These are phyloP conservation scores for Penicillium brasilianum DNA, from an alignment of 2,329 filamentous ascomycete genomes.

Conservation along the genomic window DNA sequence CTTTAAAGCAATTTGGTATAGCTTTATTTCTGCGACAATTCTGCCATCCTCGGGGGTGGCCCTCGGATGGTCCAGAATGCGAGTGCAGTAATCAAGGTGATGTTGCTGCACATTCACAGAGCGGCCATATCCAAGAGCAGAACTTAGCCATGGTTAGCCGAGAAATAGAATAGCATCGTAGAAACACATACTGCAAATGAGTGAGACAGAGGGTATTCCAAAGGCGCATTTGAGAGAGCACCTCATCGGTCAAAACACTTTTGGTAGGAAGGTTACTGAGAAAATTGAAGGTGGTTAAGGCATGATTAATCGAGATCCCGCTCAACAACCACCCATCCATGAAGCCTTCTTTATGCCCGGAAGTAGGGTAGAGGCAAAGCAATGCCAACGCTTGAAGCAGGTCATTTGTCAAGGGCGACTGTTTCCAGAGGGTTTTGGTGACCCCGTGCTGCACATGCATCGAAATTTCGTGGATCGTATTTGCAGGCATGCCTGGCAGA, in stretches of 20 bases:
- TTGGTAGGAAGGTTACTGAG: constrained; percentile 27
- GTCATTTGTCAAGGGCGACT: constrained; percentile 37
- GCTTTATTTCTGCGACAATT: constrained; percentile 40
- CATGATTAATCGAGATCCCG: constrained; percentile 44
- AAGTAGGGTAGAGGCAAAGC: constrained; percentile 40
- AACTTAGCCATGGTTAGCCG: constrained; percentile 27
- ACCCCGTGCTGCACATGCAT: constrained; percentile 40
- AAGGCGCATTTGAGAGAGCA: constrained; percentile 37
- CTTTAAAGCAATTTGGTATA: constrained; percentile 37
- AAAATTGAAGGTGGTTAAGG: constrained; percentile 30
- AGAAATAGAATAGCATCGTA: neutral
- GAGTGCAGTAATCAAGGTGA: constrained; percentile 39
- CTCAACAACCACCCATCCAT: constrained; percentile 46
- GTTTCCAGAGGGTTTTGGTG: constrained; percentile 37
- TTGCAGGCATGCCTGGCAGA: constrained; percentile 37
- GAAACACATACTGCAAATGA: constrained; percentile 38
- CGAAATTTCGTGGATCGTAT: constrained; percentile 36
- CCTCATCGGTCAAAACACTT: constrained; percentile 35
- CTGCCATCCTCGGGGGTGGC: constrained; percentile 38
- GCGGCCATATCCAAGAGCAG: constrained; percentile 39
- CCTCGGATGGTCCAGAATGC: constrained; percentile 37
- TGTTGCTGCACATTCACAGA: constrained; percentile 36
- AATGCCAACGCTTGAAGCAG: constrained; percentile 40
- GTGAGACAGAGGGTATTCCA: constrained; percentile 44
- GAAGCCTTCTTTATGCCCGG: constrained; percentile 39